Evolutionary conservation across 179 eudicot species (phyloP).

Genomic region (Vitellaria paradoxa): DNA sequence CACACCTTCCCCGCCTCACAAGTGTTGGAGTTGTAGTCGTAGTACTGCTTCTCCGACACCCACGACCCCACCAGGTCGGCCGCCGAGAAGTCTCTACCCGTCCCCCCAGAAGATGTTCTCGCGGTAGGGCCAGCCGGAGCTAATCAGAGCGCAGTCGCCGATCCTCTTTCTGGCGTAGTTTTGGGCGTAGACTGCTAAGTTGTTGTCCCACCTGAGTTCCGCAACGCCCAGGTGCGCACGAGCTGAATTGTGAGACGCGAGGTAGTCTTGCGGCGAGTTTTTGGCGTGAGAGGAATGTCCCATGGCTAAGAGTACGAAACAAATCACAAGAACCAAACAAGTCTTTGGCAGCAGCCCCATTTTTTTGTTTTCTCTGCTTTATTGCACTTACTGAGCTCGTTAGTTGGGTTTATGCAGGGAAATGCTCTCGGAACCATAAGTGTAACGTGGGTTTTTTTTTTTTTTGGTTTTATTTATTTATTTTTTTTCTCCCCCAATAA

Average conservation of each 20-base stretch:
- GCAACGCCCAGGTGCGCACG: constrained; percentile 35
- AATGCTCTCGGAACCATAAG: too few relatives aligned
- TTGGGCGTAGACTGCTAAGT: too few relatives aligned
- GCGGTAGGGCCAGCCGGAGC: constrained; percentile 41
- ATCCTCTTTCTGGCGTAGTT: background rate
- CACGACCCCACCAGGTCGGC: constrained; percentile 32
- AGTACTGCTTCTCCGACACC: constrained; percentile 27
- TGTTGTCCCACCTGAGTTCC: constrained; percentile 30
- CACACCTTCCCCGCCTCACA: constrained; percentile 30
- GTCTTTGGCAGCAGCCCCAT: background rate
- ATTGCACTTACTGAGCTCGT: too few relatives aligned
- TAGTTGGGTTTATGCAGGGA: too few relatives aligned
- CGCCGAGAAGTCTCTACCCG: constrained; percentile 23
- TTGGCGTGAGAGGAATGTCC: constrained; percentile 23
- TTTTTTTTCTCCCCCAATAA: too few relatives aligned
- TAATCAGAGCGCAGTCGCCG: constrained; percentile 29
- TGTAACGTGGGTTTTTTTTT: too few relatives aligned
- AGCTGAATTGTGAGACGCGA: constrained; percentile 38
- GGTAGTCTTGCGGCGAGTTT: constrained; percentile 41
- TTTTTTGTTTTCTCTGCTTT: background rate
- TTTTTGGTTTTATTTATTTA: too few relatives aligned
- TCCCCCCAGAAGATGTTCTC: constrained; percentile 40
- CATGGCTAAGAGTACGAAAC: background rate
- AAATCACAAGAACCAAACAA: background rate
- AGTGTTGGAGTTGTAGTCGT: constrained; percentile 27